A percentile compares a stretch with the other conserved stretches of the same genome.
Evolutionary conservation across 139 green algal species (phyloP).

Genomic region (Chlamydomonas applanata): DNA sequence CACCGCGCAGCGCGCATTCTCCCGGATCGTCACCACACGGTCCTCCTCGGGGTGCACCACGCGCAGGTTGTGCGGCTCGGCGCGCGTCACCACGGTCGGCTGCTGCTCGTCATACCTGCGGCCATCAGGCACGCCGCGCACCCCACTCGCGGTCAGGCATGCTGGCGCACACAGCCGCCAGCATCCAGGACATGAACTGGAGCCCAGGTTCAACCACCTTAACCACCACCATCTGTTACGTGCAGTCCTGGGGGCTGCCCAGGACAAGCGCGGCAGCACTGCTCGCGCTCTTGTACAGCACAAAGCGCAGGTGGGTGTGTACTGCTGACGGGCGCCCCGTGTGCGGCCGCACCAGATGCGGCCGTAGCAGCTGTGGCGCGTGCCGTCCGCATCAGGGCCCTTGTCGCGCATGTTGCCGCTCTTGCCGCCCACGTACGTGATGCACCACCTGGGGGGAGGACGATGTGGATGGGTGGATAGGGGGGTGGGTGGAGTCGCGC

Average conservation of each 20-base stretch:
- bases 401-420: neutral
- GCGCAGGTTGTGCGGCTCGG: constrained; percentile 82
- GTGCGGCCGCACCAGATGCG: constrained; percentile 44
- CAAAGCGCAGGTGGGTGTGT: too few relatives aligned
- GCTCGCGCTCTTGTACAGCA: too few relatives aligned
- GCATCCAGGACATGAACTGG: too few relatives aligned
- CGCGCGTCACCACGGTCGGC: constrained; percentile 73
- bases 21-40: constrained; percentile 65
- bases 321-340: too few relatives aligned
- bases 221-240: too few relatives aligned
- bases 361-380: constrained; percentile 61
- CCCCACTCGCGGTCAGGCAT: too few relatives aligned
- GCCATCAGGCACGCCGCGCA: too few relatives aligned
- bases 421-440: constrained; percentile 64
- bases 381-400: constrained; percentile 9
- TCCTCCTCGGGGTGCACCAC: constrained; percentile 69
- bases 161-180: too few relatives aligned
- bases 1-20: constrained; percentile 70
- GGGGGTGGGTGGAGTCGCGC: too few relatives aligned
- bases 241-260: too few relatives aligned
- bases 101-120: constrained; percentile 38
- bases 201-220: too few relatives aligned
- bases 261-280: too few relatives aligned
- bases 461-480: neutral
- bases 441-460: constrained; percentile 44